Evolutionary conservation across 441 rosid genomes (phyloP).

Genomic region (Biscutella laevigata): DNA sequence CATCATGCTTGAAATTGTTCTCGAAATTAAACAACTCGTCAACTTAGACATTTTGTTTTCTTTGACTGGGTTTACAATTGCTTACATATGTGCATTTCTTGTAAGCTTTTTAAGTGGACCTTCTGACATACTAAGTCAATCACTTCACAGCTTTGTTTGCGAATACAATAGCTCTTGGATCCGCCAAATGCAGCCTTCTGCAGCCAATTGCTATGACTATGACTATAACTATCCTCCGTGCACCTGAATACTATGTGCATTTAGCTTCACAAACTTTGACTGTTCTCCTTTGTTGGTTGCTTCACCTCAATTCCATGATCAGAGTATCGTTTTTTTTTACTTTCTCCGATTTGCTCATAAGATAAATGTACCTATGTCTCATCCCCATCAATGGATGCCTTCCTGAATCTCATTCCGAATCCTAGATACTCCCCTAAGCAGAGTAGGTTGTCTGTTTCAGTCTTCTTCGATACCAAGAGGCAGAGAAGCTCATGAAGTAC

Average conservation of each 20-base stretch:
- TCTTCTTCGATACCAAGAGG: constrained; percentile 65
- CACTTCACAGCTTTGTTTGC: too few relatives aligned
- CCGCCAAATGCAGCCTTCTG: too few relatives aligned
- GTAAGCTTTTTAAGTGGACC: too few relatives aligned
- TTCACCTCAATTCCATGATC: constrained; percentile 10
- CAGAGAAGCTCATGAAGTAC: constrained; percentile 66
- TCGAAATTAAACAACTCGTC: too few relatives aligned
- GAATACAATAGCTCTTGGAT: too few relatives aligned
- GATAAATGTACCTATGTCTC: constrained; percentile 62
- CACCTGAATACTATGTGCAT: neutral
- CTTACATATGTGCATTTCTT: too few relatives aligned
- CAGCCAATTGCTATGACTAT: too few relatives aligned
- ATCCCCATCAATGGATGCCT: constrained; percentile 75
- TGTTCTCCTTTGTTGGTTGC: neutral
- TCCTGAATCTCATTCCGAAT: constrained; percentile 46
- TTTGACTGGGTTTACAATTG: too few relatives aligned
- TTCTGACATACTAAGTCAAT: too few relatives aligned
- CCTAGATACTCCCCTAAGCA: constrained; percentile 63
- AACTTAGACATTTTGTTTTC: too few relatives aligned
- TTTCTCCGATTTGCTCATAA: constrained; percentile 43
- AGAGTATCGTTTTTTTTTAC: constrained; percentile 22
- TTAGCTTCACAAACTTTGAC: neutral
- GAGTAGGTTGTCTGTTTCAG: constrained; percentile 53
- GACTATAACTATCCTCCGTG: neutral
- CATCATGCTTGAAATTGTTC: too few relatives aligned